A percentile compares a stretch with the other conserved stretches of the same genome.
Evolutionary conservation across 768 basidiomycete genomes (phyloP).

Genomic region (Pleurotus tuber-regium): DNA sequence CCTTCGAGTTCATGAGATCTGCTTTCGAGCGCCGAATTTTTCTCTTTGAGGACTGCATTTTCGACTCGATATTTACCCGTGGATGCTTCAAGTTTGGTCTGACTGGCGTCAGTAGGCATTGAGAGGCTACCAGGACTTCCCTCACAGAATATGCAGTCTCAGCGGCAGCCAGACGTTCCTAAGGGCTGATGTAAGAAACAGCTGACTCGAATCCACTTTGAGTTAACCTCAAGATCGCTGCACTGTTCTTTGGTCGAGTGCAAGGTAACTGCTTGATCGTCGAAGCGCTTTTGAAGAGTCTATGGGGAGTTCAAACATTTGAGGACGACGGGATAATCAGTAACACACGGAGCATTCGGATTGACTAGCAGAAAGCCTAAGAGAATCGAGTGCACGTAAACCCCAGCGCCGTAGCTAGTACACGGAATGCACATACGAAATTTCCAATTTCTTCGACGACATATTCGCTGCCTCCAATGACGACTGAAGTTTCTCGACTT

Average conservation of each 20-base stretch:
- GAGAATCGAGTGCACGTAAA: neutral
- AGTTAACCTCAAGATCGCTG: conserved; percentile 14
- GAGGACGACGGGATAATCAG: neutral
- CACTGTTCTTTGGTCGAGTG: conserved; percentile 36
- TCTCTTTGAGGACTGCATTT: neutral
- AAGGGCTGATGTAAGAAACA: neutral
- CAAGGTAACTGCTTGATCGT: conserved; percentile 41
- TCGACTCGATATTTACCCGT: neutral
- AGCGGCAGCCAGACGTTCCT: conserved; percentile 37
- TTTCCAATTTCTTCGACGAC: neutral
- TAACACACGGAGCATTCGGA: neutral
- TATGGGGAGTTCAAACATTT: neutral
- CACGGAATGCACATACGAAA: neutral
- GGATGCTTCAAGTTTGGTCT: neutral
- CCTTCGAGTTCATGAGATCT: neutral
- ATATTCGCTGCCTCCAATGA: neutral
- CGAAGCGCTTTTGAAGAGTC: conserved; percentile 29
- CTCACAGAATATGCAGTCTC: conserved; percentile 37
- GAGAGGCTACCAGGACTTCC: too few species aligned
- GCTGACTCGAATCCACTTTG: too few species aligned
- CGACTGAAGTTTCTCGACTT: neutral
- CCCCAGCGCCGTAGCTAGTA: neutral
- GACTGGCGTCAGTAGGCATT: neutral
- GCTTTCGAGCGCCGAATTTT: neutral
- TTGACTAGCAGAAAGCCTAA: neutral